Conservation (phyloP, 495 filamentous ascomycete species). For the Xylaria acuta region DNA sequence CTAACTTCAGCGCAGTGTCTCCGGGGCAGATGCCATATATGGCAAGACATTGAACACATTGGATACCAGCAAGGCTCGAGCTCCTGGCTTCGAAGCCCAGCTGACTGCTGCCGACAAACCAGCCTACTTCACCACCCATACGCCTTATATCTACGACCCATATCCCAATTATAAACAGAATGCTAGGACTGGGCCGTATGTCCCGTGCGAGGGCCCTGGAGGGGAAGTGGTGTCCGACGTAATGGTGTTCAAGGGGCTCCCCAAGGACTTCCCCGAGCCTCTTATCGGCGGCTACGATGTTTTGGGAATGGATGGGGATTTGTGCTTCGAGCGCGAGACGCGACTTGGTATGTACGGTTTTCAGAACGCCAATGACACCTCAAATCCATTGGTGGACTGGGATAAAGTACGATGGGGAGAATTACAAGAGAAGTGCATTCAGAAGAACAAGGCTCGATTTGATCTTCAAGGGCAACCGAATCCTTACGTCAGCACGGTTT, state of each 20-base stretch:
- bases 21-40: conserved; percentile 50
- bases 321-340: conserved; percentile 93
- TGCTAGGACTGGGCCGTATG: conserved; percentile 36
- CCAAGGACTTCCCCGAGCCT: conserved; percentile 74
- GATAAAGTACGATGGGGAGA: conserved; percentile 71
- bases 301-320: conserved; percentile 74
- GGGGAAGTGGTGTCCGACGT: conserved; percentile 45
- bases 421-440: conserved; percentile 68
- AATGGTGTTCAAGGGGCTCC: conserved; percentile 63
- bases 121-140: conserved; percentile 39
- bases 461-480: conserved; percentile 41
- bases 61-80: conserved; percentile 37
- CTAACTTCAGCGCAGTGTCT: conserved; percentile 29
- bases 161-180: conserved; percentile 56
- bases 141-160: conserved; percentile 52
- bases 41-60: conserved; percentile 55
- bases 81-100: conserved; percentile 31
- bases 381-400: conserved; percentile 62
- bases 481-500: conserved; percentile 37
- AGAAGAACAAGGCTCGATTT: conserved; percentile 68
- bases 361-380: conserved; percentile 48
- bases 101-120: conserved; percentile 33
- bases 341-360: conserved; percentile 83
- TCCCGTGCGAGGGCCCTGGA: conserved; percentile 46
- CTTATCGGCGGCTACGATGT: conserved; percentile 78